Percentiles rank a stretch among this genome's conserved stretches.
phyloP scores from a whole-genome alignment of 805 yeast species.

The Candida alai region DNA sequence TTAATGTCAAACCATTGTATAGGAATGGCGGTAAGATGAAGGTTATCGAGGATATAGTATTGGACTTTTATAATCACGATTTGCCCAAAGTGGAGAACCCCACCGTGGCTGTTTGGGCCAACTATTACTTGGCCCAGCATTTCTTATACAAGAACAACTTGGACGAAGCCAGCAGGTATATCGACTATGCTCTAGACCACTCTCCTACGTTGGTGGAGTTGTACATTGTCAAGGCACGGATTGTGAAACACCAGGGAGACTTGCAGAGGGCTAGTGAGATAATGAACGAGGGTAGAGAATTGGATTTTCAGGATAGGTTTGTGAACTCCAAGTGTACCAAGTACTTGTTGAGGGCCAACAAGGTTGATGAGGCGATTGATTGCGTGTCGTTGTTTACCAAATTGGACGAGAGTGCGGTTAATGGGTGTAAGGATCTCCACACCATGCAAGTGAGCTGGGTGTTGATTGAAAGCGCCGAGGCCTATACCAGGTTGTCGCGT shows the following conservation, averaged over 20 bases:
- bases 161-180: constrained; percentile 48
- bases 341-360: constrained; percentile 73
- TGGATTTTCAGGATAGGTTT: constrained; percentile 88
- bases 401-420: constrained; percentile 67
- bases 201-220: constrained; percentile 86
- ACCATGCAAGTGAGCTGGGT: constrained; percentile 93
- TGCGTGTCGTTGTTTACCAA: constrained; percentile 78
- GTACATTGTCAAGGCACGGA: constrained; percentile 74
- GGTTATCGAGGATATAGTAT: constrained; percentile 52
- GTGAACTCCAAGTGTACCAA: constrained; percentile 85
- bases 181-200: constrained; percentile 62
- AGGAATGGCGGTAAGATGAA: constrained; percentile 35
- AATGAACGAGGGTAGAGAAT: constrained; percentile 65
- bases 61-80: constrained; percentile 38
- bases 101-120: constrained; percentile 60
- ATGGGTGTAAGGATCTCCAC: constrained; percentile 83
- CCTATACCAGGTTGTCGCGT: constrained; percentile 59
- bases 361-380: constrained; percentile 69
- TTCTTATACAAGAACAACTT: constrained; percentile 54
- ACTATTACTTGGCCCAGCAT: constrained; percentile 77
- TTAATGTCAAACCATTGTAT: constrained; percentile 79
- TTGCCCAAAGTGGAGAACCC: constrained; percentile 35
- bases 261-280: constrained; percentile 56
- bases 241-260: constrained; percentile 69
- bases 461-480: constrained; percentile 77